Evolutionary conservation across 2,329 filamentous ascomycete genomes (phyloP), one percentile per base, ranked within the genome.

Genomic region (Xylariaceae sp.): DNA sequence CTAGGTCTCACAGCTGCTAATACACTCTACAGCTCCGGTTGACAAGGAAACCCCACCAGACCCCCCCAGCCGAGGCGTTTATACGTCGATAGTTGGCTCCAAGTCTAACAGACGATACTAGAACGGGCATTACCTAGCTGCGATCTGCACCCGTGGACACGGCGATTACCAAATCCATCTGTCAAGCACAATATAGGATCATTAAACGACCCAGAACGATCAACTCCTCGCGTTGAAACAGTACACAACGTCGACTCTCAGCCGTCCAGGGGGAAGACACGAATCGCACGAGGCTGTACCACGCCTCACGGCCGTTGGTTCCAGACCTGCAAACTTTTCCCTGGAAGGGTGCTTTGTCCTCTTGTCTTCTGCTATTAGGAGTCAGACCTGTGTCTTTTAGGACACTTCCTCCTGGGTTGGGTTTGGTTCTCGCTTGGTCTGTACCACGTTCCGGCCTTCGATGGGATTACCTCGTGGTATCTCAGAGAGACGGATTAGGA

Each of bases 371-470:
- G 29, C 24, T 6, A 24, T 11, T 14, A 48, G 29, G 19, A 40
- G 45, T 29, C 53, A 43, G 40, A 16, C 49, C 40, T 39, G 53
- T 54, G 56, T 62, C 60, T 57, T 62, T 52, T 62, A 62, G 53
- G 53, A 26, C 56, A 51, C 50, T 24, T 43, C 36, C 49, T 54
- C 44, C 44, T 36, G 40, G 40, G 29, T 52, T 4, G 26, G 43
- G 36, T 36, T 34, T 24, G 36, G 26, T 45, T 48, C 23, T 52
- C 37, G 33, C 26, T 47, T 46, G 34, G 36, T 33, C 29, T 16
- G 31, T 21, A 23, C 4, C 17, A 45, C 16, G 39, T 50, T 41
- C 6, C 16, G 19, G 11, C 29, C 41, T 53, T 54, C 56, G 60
- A 62, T 60, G 60, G 56, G 60, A 60, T 39, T 60, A 11, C 23